Conservation (phyloP, 2,329 filamentous ascomycete genomes). For the Exophiala phaeomuriformis region DNA sequence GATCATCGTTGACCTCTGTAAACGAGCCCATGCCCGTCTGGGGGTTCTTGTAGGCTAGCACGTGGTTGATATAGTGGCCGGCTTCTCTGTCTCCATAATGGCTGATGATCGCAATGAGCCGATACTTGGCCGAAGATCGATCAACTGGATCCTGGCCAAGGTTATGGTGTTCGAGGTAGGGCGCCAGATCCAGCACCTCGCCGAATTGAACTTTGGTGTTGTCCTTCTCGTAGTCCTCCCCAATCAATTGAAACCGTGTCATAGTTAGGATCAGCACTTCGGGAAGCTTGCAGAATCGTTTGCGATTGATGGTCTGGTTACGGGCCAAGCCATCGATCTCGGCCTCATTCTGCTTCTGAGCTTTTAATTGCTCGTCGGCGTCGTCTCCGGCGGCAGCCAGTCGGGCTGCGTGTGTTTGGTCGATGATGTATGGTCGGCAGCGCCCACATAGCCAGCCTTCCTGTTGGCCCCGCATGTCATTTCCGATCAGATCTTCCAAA, state of each 20-base stretch:
- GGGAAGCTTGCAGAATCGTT: constrained; percentile 4
- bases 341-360: not conserved
- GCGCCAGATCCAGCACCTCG: constrained; percentile 9
- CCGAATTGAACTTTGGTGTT: constrained; percentile 4
- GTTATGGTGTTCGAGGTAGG: constrained; percentile 8
- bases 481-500: not conserved
- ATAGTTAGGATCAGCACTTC: constrained; percentile 18
- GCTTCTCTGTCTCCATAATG: constrained; percentile 3
- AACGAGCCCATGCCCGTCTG: not conserved
- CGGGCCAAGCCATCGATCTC: not conserved
- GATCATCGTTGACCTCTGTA: constrained; percentile 6
- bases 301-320: not conserved
- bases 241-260: constrained; percentile 2
- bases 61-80: constrained; percentile 13
- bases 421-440: not conserved
- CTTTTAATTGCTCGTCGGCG: not conserved
- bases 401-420: not conserved
- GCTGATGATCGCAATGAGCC: constrained; percentile 7
- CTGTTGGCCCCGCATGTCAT: not conserved
- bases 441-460: not conserved
- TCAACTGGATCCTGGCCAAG: not conserved
- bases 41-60: no score
- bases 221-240: not conserved
- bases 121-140: constrained; percentile 9
- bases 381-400: not conserved